Conservation (phyloP, 768 basidiomycete species). For the Hydnum rufescens region DNA sequence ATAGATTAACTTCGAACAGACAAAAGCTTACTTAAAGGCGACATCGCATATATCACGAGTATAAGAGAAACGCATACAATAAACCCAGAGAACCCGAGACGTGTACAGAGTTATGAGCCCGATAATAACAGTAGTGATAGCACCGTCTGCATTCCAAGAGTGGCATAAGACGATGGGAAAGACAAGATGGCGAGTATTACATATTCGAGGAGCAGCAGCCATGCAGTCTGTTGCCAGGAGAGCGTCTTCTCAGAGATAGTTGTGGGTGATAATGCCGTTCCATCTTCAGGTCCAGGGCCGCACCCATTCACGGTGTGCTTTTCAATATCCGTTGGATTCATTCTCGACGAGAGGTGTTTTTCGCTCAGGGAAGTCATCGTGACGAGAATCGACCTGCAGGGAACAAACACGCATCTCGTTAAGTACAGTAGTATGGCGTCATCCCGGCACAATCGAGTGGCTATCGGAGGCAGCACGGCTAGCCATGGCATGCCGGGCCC, state of each 20-base stretch:
- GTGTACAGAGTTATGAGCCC: constrained; percentile 6
- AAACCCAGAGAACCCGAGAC: neutral
- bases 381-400: too few species aligned
- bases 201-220: constrained; percentile 8
- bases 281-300: too few species aligned
- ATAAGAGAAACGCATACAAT: constrained; percentile 9
- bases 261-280: too few species aligned
- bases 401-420: too few species aligned
- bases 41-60: constrained; percentile 12
- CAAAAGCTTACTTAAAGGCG: neutral
- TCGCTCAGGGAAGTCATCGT: too few species aligned
- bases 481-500: too few species aligned
- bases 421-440: too few species aligned
- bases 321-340: too few species aligned
- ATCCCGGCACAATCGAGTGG: too few species aligned
- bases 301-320: too few species aligned
- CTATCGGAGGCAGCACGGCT: too few species aligned
- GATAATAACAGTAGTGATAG: constrained; percentile 3
- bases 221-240: constrained; percentile 1
- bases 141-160: constrained; percentile 10
- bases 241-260: neutral
- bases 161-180: constrained; percentile 8
- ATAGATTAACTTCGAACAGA: neutral
- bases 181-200: constrained; percentile 6
- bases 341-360: too few species aligned